A percentile compares a stretch with the other conserved stretches of the same genome.
Conservation (phyloP, 768 basidiomycete genomes). For the Suillus paluster region DNA sequence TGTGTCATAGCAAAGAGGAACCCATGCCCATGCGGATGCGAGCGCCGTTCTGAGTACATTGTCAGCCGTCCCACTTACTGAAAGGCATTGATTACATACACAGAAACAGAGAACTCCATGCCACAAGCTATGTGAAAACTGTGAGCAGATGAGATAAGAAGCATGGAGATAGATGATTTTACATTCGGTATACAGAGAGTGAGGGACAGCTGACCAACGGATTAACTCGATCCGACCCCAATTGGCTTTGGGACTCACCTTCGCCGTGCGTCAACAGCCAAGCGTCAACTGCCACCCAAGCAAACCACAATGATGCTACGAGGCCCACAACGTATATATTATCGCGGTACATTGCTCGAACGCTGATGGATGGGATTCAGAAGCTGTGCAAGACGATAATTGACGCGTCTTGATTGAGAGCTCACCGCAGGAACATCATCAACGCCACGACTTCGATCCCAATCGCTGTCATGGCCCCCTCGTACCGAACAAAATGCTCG, state of each 20-base stretch:
- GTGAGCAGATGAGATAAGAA: slow-evolving; percentile 22
- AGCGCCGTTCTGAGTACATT: slow-evolving; percentile 18
- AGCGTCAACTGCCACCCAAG: slow-evolving; percentile 51
- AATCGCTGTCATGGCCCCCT: slow-evolving; percentile 49
- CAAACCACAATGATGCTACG: slow-evolving; percentile 37
- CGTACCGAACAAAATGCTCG: slow-evolving; percentile 50
- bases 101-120: slow-evolving; percentile 39
- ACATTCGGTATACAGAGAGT: slow-evolving; percentile 14
- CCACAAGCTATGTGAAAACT: slow-evolving; percentile 37
- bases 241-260: slow-evolving; percentile 42
- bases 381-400: not conserved
- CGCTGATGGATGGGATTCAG: slow-evolving; percentile 11
- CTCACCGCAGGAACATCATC: slow-evolving; percentile 51
- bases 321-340: slow-evolving; percentile 16
- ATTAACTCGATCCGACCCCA: slow-evolving; percentile 6
- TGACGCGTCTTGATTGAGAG: not conserved
- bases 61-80: not conserved
- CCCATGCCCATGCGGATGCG: slow-evolving; percentile 43
- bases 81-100: slow-evolving; percentile 22
- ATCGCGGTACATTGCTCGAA: slow-evolving; percentile 20
- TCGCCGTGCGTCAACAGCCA: slow-evolving; percentile 57
- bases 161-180: slow-evolving; percentile 19
- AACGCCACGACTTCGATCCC: slow-evolving; percentile 42
- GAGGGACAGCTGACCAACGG: slow-evolving; percentile 17
- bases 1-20: slow-evolving; percentile 46